phyloP scores from a whole-genome alignment of 352 stramenopile genomes.

The Pythium guiyangense region DNA sequence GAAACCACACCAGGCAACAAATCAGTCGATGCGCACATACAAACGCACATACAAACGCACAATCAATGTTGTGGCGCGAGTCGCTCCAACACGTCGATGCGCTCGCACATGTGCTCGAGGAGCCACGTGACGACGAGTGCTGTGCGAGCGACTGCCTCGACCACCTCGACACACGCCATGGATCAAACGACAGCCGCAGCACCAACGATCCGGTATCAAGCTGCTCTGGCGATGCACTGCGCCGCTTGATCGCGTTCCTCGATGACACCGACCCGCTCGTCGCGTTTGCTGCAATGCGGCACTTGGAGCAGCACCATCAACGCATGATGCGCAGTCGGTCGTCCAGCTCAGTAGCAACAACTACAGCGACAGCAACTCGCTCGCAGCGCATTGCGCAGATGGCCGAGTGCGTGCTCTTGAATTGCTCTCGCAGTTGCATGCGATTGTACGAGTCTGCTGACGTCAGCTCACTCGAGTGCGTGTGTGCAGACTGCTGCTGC shows the following conservation, averaged over 20 bases:
- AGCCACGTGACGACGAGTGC: neutral
- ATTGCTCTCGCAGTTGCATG: neutral
- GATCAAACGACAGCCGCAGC: neutral
- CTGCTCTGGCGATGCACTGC: neutral
- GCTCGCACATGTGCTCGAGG: slow-evolving; percentile 1
- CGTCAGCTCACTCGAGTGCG: neutral
- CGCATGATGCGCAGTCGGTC: slow-evolving; percentile 2
- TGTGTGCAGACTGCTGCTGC: slow-evolving; percentile 6
- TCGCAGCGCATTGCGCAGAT: neutral
- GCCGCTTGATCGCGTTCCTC: slow-evolving; percentile 17
- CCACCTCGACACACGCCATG: neutral
- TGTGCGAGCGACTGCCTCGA: neutral
- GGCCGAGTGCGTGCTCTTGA: slow-evolving; percentile 7
- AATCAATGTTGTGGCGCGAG: slow-evolving; percentile 1
- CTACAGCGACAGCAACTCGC: neutral
- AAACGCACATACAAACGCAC: neutral
- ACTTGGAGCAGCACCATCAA: slow-evolving; percentile 13
- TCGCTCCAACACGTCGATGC: slow-evolving; percentile 1
- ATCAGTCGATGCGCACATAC: neutral
- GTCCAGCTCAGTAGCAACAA: neutral
- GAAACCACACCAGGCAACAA: neutral
- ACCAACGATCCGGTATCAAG: neutral
- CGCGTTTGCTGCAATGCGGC: slow-evolving; percentile 37
- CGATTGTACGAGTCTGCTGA: neutral
- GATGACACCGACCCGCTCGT: slow-evolving; percentile 33